Evolutionary conservation across 2,329 filamentous ascomycete species (phyloP).

Genomic region (Colletotrichum ledebouriae): DNA sequence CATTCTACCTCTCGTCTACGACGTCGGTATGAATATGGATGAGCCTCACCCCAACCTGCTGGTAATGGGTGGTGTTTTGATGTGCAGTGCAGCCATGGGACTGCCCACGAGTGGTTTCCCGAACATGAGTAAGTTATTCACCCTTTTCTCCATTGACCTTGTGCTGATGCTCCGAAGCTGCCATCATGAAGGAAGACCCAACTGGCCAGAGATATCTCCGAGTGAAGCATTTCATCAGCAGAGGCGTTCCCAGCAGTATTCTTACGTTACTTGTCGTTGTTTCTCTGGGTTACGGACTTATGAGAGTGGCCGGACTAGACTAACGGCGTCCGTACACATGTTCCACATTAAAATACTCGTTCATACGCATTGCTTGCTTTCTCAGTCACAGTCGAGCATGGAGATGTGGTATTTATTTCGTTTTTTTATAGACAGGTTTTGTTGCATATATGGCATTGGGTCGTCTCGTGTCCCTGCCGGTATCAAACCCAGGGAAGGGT

Average conservation of each 20-base stretch:
- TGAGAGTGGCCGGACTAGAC: slow-evolving; percentile 79
- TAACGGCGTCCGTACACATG: slow-evolving; percentile 46
- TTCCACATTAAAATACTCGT: slow-evolving; percentile 9
- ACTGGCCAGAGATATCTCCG: slow-evolving; percentile 92
- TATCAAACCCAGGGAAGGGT: neutral
- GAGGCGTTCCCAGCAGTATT: slow-evolving; percentile 90
- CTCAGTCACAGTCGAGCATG: neutral
- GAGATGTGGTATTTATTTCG: neutral
- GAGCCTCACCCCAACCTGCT: slow-evolving; percentile 93
- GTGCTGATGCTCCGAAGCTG: slow-evolving; percentile 68
- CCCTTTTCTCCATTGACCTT: neutral
- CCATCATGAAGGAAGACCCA: slow-evolving; percentile 99
- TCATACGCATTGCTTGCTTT: neutral
- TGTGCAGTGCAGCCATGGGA: slow-evolving; percentile 98
- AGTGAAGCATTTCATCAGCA: slow-evolving; percentile 93
- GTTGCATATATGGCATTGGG: slow-evolving; percentile 22
- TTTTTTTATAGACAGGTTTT: slow-evolving; percentile 6
- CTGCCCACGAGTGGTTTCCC: slow-evolving; percentile 96
- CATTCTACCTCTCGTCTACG: slow-evolving; percentile 88
- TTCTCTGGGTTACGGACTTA: slow-evolving; percentile 90
- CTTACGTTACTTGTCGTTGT: slow-evolving; percentile 86
- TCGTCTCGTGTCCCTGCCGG: neutral
- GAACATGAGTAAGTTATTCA: slow-evolving; percentile 88
- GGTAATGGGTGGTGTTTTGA: slow-evolving; percentile 94
- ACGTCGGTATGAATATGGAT: slow-evolving; percentile 87